phyloP scores from a whole-genome alignment of 2,329 filamentous ascomycete species.

The Sporothrix pallida region DNA sequence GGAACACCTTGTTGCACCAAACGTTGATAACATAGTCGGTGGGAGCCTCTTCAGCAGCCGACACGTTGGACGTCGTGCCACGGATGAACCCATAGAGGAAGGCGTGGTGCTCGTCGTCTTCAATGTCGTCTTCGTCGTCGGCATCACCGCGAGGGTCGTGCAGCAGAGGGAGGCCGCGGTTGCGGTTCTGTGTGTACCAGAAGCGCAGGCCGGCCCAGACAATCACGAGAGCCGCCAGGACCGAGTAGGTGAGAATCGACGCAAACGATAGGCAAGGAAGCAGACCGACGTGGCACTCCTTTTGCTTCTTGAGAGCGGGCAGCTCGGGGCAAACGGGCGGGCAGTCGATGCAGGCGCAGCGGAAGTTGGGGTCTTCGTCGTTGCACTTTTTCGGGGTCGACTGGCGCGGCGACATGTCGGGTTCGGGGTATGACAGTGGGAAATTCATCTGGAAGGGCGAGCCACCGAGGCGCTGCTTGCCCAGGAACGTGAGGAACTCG shows the following conservation, averaged over 20 bases:
- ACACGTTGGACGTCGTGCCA: neutral
- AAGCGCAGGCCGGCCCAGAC: slow-evolving; percentile 77
- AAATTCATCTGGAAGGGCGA: slow-evolving; percentile 99
- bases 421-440: slow-evolving; percentile 65
- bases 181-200: slow-evolving; percentile 44
- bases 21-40: slow-evolving; percentile 84
- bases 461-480: slow-evolving; percentile 86
- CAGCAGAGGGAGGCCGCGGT: slow-evolving; percentile 82
- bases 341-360: slow-evolving; percentile 94
- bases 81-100: slow-evolving; percentile 33
- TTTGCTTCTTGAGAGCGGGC: slow-evolving; percentile 71
- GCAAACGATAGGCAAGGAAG: slow-evolving; percentile 95
- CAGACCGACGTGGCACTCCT: slow-evolving; percentile 80
- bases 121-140: slow-evolving; percentile 80
- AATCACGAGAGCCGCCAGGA: slow-evolving; percentile 73
- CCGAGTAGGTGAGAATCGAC: slow-evolving; percentile 83
- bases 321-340: slow-evolving; percentile 82
- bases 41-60: slow-evolving; percentile 55
- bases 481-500: slow-evolving; percentile 86
- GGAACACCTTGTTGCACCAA: slow-evolving; percentile 79
- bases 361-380: slow-evolving; percentile 81
- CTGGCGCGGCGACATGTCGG: slow-evolving; percentile 72
- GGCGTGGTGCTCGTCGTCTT: slow-evolving; percentile 67
- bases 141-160: slow-evolving; percentile 77
- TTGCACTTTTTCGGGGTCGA: slow-evolving; percentile 86